Evolutionary conservation across 805 yeast genomes (phyloP).

Genomic region (Schwanniomyces pseudopolymorphus): DNA sequence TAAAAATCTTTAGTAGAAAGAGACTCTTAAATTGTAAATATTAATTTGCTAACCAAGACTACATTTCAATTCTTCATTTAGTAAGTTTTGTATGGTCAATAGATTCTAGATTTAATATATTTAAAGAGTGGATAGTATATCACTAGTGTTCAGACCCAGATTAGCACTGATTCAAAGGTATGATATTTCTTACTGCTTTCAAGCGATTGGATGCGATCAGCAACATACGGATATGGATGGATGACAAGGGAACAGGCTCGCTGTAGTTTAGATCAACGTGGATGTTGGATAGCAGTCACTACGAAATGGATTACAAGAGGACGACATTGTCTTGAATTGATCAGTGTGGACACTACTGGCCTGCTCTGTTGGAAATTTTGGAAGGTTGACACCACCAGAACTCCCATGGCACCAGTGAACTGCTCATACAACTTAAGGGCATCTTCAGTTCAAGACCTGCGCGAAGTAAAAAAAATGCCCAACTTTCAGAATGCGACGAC

Average conservation of each 20-base stretch:
- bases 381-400: too few species aligned
- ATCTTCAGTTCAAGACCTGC: background rate
- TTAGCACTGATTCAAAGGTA: background rate
- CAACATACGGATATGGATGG: background rate
- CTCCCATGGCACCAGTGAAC: too few species aligned
- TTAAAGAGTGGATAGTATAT: background rate
- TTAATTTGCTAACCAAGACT: background rate
- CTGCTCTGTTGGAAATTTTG: too few species aligned
- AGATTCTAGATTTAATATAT: background rate
- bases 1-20: background rate
- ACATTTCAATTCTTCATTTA: background rate
- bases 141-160: background rate
- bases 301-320: too few species aligned
- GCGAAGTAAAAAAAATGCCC: background rate
- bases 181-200: background rate
- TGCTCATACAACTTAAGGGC: too few species aligned
- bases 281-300: too few species aligned
- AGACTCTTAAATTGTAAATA: background rate
- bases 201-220: background rate
- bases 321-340: too few species aligned
- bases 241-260: too few species aligned
- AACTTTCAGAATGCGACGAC: background rate
- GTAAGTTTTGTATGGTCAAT: constrained; percentile 1
- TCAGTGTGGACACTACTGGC: too few species aligned
- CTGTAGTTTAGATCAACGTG: too few species aligned